Percentiles rank a stretch among this genome's conserved stretches.
Conservation (phyloP, 768 basidiomycete species). For the Termitomyces sp. region DNA sequence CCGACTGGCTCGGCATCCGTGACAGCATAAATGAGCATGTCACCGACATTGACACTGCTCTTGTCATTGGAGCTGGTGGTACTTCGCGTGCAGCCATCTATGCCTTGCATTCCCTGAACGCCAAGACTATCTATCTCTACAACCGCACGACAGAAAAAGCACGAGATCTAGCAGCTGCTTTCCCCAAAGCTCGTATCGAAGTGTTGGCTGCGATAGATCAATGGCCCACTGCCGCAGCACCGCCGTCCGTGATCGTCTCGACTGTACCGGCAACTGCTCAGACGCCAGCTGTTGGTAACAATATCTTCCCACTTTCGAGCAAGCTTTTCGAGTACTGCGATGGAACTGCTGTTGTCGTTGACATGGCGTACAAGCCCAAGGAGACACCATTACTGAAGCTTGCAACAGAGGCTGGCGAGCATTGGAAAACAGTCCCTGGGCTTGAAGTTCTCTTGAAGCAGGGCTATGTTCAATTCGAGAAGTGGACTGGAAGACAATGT, state of each 20-base stretch:
- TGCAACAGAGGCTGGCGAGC: conserved; percentile 43
- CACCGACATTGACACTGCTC: conserved; percentile 41
- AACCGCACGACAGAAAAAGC: conserved; percentile 83
- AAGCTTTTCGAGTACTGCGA: conserved; percentile 49
- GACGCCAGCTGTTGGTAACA: conserved; percentile 21
- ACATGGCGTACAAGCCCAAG: conserved; percentile 92
- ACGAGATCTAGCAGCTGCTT: conserved; percentile 55
- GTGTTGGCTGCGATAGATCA: conserved; percentile 52
- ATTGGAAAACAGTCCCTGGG: conserved; percentile 74
- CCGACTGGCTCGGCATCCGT: conserved; percentile 90
- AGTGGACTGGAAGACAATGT: conserved; percentile 71
- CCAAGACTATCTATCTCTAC: conserved; percentile 72
- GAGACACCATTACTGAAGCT: conserved; percentile 75
- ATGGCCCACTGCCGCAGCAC: conserved; percentile 38
- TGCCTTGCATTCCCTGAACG: conserved; percentile 68
- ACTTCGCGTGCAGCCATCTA: conserved; percentile 94
- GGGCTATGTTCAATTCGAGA: conserved; percentile 78
- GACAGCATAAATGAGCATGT: conserved; percentile 44
- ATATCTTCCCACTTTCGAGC: conserved; percentile 45
- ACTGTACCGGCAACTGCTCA: conserved; percentile 80
- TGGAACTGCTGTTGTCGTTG: conserved; percentile 67
- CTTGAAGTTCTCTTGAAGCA: conserved; percentile 86
- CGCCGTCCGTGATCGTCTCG: conserved; percentile 76
- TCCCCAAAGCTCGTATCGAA: conserved; percentile 59
- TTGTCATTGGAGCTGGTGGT: conserved; percentile 94